A percentile compares a stretch with the other conserved stretches of the same genome.
phyloP scores from a whole-genome alignment of 805 yeast species.

The Saccharomyces kudriavzevii region DNA sequence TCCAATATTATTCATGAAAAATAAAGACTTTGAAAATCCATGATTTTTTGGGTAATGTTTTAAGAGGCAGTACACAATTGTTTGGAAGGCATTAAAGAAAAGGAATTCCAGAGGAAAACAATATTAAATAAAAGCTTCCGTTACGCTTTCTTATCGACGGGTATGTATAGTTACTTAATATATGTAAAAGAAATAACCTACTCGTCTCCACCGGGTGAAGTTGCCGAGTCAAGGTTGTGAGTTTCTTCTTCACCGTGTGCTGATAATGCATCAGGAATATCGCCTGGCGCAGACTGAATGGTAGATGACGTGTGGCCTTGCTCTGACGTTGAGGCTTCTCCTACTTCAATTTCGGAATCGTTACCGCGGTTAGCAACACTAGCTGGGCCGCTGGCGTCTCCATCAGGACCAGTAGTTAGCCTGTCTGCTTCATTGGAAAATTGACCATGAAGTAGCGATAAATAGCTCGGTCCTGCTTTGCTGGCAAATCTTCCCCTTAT shows the following conservation, averaged over 20 bases:
- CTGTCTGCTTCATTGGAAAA: slow-evolving; percentile 32
- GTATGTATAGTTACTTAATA: no score
- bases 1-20: no score
- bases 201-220: background rate
- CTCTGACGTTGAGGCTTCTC: slow-evolving; percentile 11
- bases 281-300: slow-evolving; percentile 2
- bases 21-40: no score
- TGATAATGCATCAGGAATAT: background rate
- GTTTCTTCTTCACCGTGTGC: background rate
- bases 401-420: slow-evolving; percentile 34
- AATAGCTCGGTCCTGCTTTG: slow-evolving; percentile 29
- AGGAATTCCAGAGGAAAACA: no score
- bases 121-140: no score
- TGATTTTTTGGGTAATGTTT: no score
- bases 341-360: slow-evolving; percentile 32
- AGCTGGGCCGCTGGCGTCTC: slow-evolving; percentile 42
- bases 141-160: no score
- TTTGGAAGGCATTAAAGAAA: no score
- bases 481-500: slow-evolving; percentile 21
- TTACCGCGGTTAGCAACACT: slow-evolving; percentile 32
- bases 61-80: no score
- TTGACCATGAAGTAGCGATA: slow-evolving; percentile 27
- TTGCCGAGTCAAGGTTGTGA: background rate
- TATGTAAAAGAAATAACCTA: background rate
- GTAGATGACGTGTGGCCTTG: slow-evolving; percentile 2